Base-by-base conservation (phyloP, 768 basidiomycete genomes). In the Leccinum arenicola region DNA sequence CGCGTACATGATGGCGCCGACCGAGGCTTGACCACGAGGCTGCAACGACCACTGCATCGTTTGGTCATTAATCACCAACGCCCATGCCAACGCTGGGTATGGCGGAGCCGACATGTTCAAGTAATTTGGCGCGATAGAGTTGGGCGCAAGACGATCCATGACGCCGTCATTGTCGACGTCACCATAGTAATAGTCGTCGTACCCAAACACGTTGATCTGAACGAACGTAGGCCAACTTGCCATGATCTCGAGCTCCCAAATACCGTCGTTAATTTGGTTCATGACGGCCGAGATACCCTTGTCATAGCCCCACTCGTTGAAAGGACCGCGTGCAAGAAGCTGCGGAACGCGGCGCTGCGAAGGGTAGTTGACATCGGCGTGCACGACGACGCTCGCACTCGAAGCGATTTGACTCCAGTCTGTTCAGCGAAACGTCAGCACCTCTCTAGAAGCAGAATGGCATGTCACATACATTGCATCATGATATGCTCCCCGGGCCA, bases 281-380 rank as follows among this genome's bases (percentile, higher is more conserved):
- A 96, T 92, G 62, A 81, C 65, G 43, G 89, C 82, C 1, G 83
- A 63, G 47, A 93, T 82, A 66, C 95, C 95, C 58, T 85, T 78
- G 76, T 97, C 95, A 70, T 85, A 94, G 56, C 95, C 95, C 93
- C 93, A 97, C 36, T 82, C 75, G 68, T 97, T 97, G 82, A 92
- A 97, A 0, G 87, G 85, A 51, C 95, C 95, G 65, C 95, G 88
- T 48, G 86, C 90, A 55, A 97, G 76, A 65, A 95, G 79, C 66
- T 95, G 93, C 25, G 95, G 95, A 29, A 91, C 88, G 25, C 93
- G 89, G 66, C 95, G 88, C 40, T 75, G 70, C 3, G 79, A 80
- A 8, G 70, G 71, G 70, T 83, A 91, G 47, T 80, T 80, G 58
- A 78, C 71, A 68, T 97, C 95, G 17, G 90, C 89, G 64, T 96